Evolutionary conservation across 2,329 filamentous ascomycete genomes (phyloP).

Genomic region (Ophiostoma pallidulum): DNA sequence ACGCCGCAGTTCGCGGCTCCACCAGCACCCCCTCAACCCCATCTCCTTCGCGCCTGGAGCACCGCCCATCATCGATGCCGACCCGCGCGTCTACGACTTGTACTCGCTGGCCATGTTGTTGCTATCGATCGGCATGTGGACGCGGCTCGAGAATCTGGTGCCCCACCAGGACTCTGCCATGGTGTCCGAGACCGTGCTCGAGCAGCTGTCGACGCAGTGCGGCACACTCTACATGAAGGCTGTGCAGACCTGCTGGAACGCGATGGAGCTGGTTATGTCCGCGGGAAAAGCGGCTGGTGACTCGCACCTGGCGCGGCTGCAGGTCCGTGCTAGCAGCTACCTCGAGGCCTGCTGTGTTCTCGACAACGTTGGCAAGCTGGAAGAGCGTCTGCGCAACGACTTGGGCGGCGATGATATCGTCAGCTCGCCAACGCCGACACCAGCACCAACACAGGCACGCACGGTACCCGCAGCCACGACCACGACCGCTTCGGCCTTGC

Average conservation of each 20-base stretch:
- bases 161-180: slow-evolving; percentile 36
- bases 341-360: slow-evolving; percentile 54
- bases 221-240: slow-evolving; percentile 68
- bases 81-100: slow-evolving; percentile 54
- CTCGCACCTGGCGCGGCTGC: slow-evolving; percentile 42
- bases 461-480: background rate
- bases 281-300: slow-evolving; percentile 33
- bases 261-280: slow-evolving; percentile 53
- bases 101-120: slow-evolving; percentile 66
- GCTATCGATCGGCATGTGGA: slow-evolving; percentile 68
- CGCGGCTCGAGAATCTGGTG: slow-evolving; percentile 48
- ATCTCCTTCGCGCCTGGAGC: slow-evolving; percentile 33
- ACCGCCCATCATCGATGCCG: slow-evolving; percentile 39
- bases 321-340: slow-evolving; percentile 47
- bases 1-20: slow-evolving; percentile 33
- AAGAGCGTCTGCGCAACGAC: slow-evolving; percentile 43
- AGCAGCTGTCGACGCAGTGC: slow-evolving; percentile 57
- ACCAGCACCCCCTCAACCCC: slow-evolving; percentile 59
- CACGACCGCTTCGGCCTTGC: background rate
- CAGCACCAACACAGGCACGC: background rate
- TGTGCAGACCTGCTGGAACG: slow-evolving; percentile 60
- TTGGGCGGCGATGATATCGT: slow-evolving; percentile 23
- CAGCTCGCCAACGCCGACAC: slow-evolving; percentile 1
- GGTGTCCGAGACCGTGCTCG: slow-evolving; percentile 51
- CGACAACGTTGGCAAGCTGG: slow-evolving; percentile 48